phyloP scores from a whole-genome alignment of 2,329 filamentous ascomycete species.

The Fusarium sp. region DNA sequence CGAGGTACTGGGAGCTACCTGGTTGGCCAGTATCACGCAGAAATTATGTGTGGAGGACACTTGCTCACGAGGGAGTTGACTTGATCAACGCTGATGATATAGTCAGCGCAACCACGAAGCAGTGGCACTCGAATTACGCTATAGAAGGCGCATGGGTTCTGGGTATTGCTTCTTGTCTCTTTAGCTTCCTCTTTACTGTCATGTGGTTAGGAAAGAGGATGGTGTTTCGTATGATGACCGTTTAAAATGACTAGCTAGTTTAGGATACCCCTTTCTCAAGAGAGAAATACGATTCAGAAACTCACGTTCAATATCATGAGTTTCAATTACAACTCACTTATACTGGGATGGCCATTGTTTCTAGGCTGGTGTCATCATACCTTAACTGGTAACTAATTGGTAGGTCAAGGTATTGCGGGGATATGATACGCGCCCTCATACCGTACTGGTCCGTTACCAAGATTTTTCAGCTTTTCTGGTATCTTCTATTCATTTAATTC shows the following conservation, averaged over 20 bases:
- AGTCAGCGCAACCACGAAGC: slow-evolving; percentile 46
- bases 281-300: not conserved
- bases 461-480: not conserved
- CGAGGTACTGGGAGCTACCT: slow-evolving; percentile 69
- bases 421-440: no score
- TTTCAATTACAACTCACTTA: no score
- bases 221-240: not conserved
- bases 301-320: not conserved
- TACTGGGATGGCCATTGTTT: no score
- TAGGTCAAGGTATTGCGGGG: not conserved
- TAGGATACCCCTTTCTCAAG: not conserved
- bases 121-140: slow-evolving; percentile 27
- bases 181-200: slow-evolving; percentile 23
- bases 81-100: slow-evolving; percentile 72
- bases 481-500: no score
- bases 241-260: not conserved
- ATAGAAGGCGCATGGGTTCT: slow-evolving; percentile 37
- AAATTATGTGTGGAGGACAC: slow-evolving; percentile 66
- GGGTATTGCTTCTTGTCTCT: slow-evolving; percentile 26
- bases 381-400: not conserved
- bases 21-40: slow-evolving; percentile 66
- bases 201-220: slow-evolving; percentile 28
- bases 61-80: slow-evolving; percentile 65
- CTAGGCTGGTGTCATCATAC: no score
- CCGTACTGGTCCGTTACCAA: not conserved